phyloP scores from a whole-genome alignment of 202 grass and related monocot species.

The Carex sylvatica region DNA sequence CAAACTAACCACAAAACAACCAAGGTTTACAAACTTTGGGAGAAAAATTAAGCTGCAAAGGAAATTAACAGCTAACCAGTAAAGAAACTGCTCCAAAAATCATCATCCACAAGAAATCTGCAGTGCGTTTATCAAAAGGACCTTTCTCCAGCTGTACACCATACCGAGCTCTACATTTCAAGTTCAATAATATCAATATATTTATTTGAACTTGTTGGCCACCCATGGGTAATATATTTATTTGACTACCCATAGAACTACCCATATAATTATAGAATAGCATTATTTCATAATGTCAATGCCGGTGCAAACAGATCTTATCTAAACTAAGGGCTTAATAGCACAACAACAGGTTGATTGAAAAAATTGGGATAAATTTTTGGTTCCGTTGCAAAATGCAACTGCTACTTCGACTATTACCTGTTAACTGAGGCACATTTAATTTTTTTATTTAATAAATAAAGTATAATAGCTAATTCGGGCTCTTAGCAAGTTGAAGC shows the following conservation, averaged over 20 bases:
- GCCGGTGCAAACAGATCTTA: background rate
- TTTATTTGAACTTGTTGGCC: background rate
- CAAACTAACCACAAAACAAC: background rate
- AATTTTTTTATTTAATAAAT: background rate
- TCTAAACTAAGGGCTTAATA: background rate
- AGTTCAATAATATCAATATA: background rate
- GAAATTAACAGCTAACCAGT: slow-evolving; percentile 46
- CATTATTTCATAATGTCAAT: background rate
- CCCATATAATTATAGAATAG: too few relatives aligned
- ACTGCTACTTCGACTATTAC: background rate
- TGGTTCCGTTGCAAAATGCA: background rate
- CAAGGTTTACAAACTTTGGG: background rate
- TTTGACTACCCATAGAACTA: background rate
- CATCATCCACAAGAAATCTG: slow-evolving; percentile 99
- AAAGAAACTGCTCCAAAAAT: slow-evolving; percentile 75
- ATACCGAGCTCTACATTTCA: slow-evolving; percentile 79
- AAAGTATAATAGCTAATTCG: background rate
- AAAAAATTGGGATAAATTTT: background rate
- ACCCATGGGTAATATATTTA: background rate
- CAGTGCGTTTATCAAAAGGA: slow-evolving; percentile 66
- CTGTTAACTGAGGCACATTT: background rate
- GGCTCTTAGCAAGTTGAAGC: background rate
- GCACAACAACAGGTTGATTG: background rate
- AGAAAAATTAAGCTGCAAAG: slow-evolving; percentile 13
- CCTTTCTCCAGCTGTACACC: slow-evolving; percentile 92